Base-by-base conservation (phyloP, 805 yeast species). In the Saturnispora silvae region DNA sequence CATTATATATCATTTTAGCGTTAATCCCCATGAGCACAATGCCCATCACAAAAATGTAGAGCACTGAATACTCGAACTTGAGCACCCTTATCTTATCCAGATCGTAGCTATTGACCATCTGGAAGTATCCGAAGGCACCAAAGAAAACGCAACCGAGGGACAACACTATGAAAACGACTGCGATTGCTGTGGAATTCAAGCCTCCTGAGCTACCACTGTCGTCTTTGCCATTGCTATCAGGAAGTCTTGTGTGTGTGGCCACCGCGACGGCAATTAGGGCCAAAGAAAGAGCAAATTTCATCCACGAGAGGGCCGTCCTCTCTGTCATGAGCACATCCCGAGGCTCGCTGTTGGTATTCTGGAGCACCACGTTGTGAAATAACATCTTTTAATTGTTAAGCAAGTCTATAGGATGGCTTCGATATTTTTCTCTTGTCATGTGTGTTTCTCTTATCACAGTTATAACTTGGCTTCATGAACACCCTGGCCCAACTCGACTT, bases 301-400 rank as follows among this genome's bases (percentile, higher is more conserved):
- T 50, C 56, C 71, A 70, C 19, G 70, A 57, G 15, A 71, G 50
- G 18, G 70, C 64, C 3, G 76, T 71, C 27, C 76, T 53, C 45
- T 71, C 77, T 39, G 66, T 61, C 57, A 70, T 73, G 13, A 70
- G 50, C 9, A 67, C 66, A 50, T 71, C 77, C 30, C 77, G 53
- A 1, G 76, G 75, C 46, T 71, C 76, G 3, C 68, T 62, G 5
- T 63, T 54, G 14, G 57, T 50, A 28, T 65, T 60, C 29, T 54
- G 47, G 32, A 63, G 42, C 8, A 59, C 44, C 24, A 60, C 31
- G 33, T 42, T 49, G 17, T 36, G 28, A 2, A 36, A 18, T 10
- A 36, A 31, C 35, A 27, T 31, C 11, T 15, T 13, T 22, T 31
- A 18, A 28, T 34, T 15, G 25, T 16, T 6, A 28, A 8, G 17